Percentiles rank a stretch among this genome's conserved stretches.
Conservation (phyloP, 2,329 filamentous ascomycete genomes). For the Colletotrichum sp. region DNA sequence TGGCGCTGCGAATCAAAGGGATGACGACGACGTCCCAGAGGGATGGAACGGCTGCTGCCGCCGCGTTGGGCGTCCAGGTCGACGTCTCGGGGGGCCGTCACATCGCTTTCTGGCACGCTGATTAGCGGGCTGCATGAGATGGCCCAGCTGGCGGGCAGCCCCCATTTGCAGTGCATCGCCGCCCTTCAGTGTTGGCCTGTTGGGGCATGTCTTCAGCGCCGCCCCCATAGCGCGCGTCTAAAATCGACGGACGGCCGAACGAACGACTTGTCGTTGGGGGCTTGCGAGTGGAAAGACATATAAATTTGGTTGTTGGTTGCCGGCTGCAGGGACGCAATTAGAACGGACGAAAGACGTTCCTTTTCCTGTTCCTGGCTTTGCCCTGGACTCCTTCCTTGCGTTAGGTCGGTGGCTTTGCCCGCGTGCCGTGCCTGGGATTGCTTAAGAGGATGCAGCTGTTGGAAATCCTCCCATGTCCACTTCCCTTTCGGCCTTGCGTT, state of each 20-base stretch:
- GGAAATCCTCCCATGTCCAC: background rate
- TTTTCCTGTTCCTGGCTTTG: background rate
- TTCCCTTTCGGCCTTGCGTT: background rate
- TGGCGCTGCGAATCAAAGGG: conserved; percentile 3
- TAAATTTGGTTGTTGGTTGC: background rate
- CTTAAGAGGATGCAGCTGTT: background rate
- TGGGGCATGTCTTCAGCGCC: background rate
- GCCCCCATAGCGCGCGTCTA: conserved; percentile 20
- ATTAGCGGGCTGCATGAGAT: conserved; percentile 10
- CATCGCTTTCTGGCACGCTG: conserved; percentile 6
- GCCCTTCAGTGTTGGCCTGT: background rate
- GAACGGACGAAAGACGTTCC: background rate
- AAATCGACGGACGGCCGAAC: background rate
- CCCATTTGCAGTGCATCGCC: conserved; percentile 7
- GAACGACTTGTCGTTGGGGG: background rate
- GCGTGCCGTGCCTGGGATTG: background rate
- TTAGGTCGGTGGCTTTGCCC: background rate
- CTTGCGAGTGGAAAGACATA: background rate
- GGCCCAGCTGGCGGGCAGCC: background rate
- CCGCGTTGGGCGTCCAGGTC: conserved; percentile 11
- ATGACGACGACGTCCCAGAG: conserved; percentile 13
- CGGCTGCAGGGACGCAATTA: background rate
- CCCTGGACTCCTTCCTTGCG: background rate
- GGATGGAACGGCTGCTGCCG: conserved; percentile 18
- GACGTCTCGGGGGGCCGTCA: conserved; percentile 3